A percentile compares a stretch with the other conserved stretches of the same genome.
Evolutionary conservation across 768 basidiomycete species (phyloP).

Genomic region (Rhodotorula kratochvilovae): DNA sequence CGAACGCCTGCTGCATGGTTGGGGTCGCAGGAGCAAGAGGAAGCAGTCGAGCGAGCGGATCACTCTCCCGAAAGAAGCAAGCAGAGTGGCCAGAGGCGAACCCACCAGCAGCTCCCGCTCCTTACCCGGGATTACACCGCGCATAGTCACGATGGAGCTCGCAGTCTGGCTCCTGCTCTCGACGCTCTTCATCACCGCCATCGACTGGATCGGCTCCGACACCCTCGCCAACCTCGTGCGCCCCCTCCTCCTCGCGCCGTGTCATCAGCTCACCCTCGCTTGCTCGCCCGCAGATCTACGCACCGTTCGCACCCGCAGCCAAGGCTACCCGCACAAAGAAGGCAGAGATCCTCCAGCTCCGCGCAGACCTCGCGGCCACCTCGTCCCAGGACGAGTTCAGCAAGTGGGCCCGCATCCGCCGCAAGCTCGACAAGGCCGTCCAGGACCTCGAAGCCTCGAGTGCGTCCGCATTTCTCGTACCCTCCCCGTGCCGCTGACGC

Average conservation of each 20-base stretch:
- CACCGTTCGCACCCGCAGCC: constrained; percentile 57
- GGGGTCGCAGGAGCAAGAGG: not conserved
- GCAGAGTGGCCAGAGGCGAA: not conserved
- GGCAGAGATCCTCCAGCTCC: constrained; percentile 68
- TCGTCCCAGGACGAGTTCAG: constrained; percentile 97
- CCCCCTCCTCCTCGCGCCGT: not conserved
- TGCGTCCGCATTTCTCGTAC: no score
- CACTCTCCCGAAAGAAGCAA: not conserved
- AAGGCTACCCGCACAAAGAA: constrained; percentile 68
- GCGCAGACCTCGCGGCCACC: constrained; percentile 79
- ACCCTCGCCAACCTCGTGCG: constrained; percentile 25
- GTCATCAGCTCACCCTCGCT: not conserved
- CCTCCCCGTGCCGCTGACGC: no score
- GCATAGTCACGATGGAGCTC: constrained; percentile 25
- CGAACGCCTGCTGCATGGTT: constrained; percentile 17
- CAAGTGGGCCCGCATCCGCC: constrained; percentile 90
- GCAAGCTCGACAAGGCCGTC: constrained; percentile 86
- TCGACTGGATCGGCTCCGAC: constrained; percentile 32
- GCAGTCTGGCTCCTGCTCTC: constrained; percentile 10
- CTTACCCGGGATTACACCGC: no score
- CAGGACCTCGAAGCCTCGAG: constrained; percentile 87
- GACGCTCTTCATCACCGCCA: constrained; percentile 14
- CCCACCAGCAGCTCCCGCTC: not conserved
- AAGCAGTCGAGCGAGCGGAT: not conserved
- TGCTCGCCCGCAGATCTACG: constrained; percentile 24